Evolutionary conservation across 2,329 filamentous ascomycete genomes (phyloP).

Genomic region (Venturia pyrina): DNA sequence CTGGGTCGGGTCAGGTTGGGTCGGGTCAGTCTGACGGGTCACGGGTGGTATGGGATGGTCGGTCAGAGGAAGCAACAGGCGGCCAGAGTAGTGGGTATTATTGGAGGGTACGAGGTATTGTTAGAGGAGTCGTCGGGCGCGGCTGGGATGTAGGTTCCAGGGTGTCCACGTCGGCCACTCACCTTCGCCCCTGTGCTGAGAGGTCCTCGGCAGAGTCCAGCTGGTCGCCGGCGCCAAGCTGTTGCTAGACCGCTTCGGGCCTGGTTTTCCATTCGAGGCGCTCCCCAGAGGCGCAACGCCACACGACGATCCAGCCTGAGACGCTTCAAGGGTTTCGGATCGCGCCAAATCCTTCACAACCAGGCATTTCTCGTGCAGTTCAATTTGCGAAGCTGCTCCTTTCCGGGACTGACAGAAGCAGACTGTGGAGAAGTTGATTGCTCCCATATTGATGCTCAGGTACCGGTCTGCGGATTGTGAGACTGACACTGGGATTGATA

Average conservation of each 20-base stretch:
- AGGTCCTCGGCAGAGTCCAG: not conserved
- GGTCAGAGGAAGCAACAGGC: not conserved
- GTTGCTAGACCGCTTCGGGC: not conserved
- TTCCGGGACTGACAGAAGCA: not conserved
- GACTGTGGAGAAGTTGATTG: slow-evolving; percentile 7
- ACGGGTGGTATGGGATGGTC: not conserved
- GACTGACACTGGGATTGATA: slow-evolving; percentile 2
- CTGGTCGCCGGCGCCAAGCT: not conserved
- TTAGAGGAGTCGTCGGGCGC: not conserved
- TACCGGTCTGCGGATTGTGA: not conserved
- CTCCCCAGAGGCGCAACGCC: not conserved
- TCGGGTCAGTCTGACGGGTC: not conserved
- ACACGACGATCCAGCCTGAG: not conserved
- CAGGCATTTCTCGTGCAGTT: not conserved
- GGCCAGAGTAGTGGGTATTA: not conserved
- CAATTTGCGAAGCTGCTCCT: not conserved
- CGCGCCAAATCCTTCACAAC: not conserved
- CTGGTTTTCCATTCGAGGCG: not conserved
- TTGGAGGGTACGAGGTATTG: not conserved
- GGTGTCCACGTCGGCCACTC: not conserved
- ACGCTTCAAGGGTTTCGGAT: not conserved
- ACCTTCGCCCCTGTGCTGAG: not conserved
- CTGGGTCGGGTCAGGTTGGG: not conserved
- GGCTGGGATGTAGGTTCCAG: not conserved
- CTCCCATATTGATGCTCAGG: slow-evolving; percentile 8